Evolutionary conservation across 441 rosid genomes (phyloP).

Genomic region (Daphne laureola): DNA sequence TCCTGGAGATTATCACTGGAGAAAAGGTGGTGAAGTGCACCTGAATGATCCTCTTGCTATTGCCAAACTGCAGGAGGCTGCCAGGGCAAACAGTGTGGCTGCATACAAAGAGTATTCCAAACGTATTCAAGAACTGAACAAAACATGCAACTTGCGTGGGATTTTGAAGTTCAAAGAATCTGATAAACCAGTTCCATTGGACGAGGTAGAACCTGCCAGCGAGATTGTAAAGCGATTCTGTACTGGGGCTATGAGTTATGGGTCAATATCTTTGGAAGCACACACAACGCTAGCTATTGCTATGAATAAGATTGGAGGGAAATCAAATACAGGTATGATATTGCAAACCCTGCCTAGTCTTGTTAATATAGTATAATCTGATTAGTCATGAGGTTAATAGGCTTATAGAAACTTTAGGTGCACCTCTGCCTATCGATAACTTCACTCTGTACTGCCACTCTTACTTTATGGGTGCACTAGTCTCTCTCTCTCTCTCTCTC

Average conservation of each 20-base stretch:
- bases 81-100: conserved; percentile 82
- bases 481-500: no score
- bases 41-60: conserved; percentile 98
- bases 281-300: conserved; percentile 91
- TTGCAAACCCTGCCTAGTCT: not conserved
- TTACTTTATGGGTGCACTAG: no score
- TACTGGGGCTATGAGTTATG: conserved; percentile 99
- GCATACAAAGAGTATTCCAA: conserved; percentile 95
- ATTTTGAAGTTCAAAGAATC: conserved; percentile 79
- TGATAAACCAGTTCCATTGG: conserved; percentile 58
- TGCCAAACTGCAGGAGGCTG: conserved; percentile 96
- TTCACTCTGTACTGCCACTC: no score
- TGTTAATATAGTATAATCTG: no score
- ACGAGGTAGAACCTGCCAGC: conserved; percentile 94
- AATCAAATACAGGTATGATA: conserved; percentile 87
- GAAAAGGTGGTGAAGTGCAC: conserved; percentile 97
- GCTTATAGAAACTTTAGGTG: no score
- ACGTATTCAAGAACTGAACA: conserved; percentile 91
- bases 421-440: no score
- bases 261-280: conserved; percentile 97
- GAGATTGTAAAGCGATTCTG: conserved; percentile 98
- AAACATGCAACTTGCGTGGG: conserved; percentile 90
- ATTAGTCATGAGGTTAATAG: no score
- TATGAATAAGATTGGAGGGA: conserved; percentile 96
- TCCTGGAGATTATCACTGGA: conserved; percentile 99